Conservation (phyloP, 1,139 yeast species). For the Eremothecium sinecaudum region DNA sequence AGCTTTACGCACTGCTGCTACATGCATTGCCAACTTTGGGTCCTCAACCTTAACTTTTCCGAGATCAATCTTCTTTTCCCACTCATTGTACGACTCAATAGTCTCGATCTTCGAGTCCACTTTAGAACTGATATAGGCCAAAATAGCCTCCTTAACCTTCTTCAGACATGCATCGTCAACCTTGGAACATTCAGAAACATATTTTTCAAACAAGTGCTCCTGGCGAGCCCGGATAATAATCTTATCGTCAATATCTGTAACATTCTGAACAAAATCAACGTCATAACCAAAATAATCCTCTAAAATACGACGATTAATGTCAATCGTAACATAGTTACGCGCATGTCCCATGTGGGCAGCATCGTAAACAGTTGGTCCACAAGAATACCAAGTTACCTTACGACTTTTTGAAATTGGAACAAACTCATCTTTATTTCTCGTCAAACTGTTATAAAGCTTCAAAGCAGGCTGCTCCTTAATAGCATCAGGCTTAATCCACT, state of each 20-base stretch:
- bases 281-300: slow-evolving; percentile 88
- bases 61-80: slow-evolving; percentile 45
- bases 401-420: slow-evolving; percentile 48
- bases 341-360: slow-evolving; percentile 99
- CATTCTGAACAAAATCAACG: slow-evolving; percentile 83
- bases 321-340: slow-evolving; percentile 88
- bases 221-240: slow-evolving; percentile 93
- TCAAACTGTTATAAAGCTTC: slow-evolving; percentile 68
- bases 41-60: slow-evolving; percentile 43
- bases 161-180: slow-evolving; percentile 29
- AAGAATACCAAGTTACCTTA: slow-evolving; percentile 86
- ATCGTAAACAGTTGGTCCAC: slow-evolving; percentile 99
- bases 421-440: slow-evolving; percentile 71
- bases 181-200: slow-evolving; percentile 29
- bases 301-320: slow-evolving; percentile 78
- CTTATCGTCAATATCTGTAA: slow-evolving; percentile 95
- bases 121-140: slow-evolving; percentile 46
- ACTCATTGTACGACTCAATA: slow-evolving; percentile 38
- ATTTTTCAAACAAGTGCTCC: slow-evolving; percentile 62
- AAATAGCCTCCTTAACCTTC: slow-evolving; percentile 39
- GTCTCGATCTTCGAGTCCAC: slow-evolving; percentile 39
- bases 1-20: slow-evolving; percentile 55
- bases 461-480: slow-evolving; percentile 29
- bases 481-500: slow-evolving; percentile 34
- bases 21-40: slow-evolving; percentile 83